Conservation (phyloP, 176 grass and related monocot genomes). For the Alloteropsis semialata region DNA sequence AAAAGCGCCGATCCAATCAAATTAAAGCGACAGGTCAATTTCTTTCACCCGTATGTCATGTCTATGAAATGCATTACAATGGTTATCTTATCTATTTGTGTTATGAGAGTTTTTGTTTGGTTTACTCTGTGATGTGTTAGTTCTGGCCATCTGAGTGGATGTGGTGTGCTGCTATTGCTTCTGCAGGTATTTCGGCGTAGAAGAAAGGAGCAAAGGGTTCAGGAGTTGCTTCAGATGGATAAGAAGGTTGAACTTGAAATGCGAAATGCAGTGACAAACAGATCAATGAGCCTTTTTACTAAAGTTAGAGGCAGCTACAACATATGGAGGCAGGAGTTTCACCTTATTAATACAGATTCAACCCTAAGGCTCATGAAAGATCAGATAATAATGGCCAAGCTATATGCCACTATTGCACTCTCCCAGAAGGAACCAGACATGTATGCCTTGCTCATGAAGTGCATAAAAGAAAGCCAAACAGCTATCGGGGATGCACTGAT, state of each 20-base stretch:
- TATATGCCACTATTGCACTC: slow-evolving; percentile 67
- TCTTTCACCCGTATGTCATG: neutral
- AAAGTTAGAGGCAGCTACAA: slow-evolving; percentile 63
- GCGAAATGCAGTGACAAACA: slow-evolving; percentile 45
- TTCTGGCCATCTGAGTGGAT: neutral
- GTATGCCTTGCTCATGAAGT: slow-evolving; percentile 56
- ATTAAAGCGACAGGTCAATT: slow-evolving; percentile 56
- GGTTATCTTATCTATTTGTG: neutral
- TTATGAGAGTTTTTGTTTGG: neutral
- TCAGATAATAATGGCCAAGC: slow-evolving; percentile 87
- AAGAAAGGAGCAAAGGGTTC: slow-evolving; percentile 54
- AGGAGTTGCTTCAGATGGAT: slow-evolving; percentile 63
- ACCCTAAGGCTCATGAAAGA: slow-evolving; percentile 69
- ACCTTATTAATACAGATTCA: slow-evolving; percentile 52
- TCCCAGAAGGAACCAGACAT: slow-evolving; percentile 61
- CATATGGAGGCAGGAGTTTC: slow-evolving; percentile 69
- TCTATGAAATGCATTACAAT: neutral
- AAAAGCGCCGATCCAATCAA: slow-evolving; percentile 46
- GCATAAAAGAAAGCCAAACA: slow-evolving; percentile 61
- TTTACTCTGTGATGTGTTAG: neutral
- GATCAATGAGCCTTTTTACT: slow-evolving; percentile 53
- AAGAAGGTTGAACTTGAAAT: slow-evolving; percentile 54
- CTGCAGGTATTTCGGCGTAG: slow-evolving; percentile 55
- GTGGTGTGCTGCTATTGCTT: neutral
- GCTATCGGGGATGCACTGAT: slow-evolving; percentile 59